Percentiles rank a stretch among this genome's conserved stretches.
Conservation (phyloP, 2,329 filamentous ascomycete species). For the Albophoma yamanashiensis region DNA sequence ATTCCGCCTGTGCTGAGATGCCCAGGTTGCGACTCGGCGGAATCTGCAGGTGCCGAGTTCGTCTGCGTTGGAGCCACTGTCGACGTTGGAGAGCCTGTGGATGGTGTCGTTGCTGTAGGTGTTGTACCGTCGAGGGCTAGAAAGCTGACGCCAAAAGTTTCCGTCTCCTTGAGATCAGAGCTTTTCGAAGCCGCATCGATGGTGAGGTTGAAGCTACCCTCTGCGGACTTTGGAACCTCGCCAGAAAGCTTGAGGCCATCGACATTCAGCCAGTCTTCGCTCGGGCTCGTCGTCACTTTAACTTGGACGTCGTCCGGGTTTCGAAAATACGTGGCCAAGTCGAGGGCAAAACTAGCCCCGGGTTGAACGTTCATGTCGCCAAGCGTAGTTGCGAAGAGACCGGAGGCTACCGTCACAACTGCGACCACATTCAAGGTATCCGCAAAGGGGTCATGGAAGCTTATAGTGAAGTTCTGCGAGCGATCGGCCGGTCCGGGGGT, state of each 20-base stretch:
- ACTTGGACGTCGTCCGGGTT: constrained; percentile 27
- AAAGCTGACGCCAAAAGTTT: constrained; percentile 25
- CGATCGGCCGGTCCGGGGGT: constrained; percentile 47
- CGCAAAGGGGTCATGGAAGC: constrained; percentile 46
- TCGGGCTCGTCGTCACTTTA: constrained; percentile 22
- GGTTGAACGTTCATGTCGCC: constrained; percentile 27
- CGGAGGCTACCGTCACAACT: constrained; percentile 22
- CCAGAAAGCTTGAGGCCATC: constrained; percentile 29
- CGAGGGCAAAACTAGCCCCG: constrained; percentile 30
- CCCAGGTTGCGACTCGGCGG: constrained; percentile 6
- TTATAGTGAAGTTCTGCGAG: constrained; percentile 52
- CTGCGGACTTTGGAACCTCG: constrained; percentile 23
- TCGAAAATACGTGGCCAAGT: constrained; percentile 30
- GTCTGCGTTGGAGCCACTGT: constrained; percentile 12
- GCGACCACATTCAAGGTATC: constrained; percentile 48
- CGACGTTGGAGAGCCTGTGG: constrained; percentile 11
- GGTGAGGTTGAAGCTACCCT: constrained; percentile 18
- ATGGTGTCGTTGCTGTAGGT: constrained; percentile 8
- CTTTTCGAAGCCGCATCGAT: constrained; percentile 22
- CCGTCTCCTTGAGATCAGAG: constrained; percentile 22
- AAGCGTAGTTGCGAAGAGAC: constrained; percentile 28
- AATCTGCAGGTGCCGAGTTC: constrained; percentile 6
- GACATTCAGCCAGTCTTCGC: constrained; percentile 32
- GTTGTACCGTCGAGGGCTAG: constrained; percentile 14
- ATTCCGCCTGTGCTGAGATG: constrained; percentile 22